phyloP scores from a whole-genome alignment of 2,329 filamentous ascomycete species.

The Cladophialophora chaetospira region DNA sequence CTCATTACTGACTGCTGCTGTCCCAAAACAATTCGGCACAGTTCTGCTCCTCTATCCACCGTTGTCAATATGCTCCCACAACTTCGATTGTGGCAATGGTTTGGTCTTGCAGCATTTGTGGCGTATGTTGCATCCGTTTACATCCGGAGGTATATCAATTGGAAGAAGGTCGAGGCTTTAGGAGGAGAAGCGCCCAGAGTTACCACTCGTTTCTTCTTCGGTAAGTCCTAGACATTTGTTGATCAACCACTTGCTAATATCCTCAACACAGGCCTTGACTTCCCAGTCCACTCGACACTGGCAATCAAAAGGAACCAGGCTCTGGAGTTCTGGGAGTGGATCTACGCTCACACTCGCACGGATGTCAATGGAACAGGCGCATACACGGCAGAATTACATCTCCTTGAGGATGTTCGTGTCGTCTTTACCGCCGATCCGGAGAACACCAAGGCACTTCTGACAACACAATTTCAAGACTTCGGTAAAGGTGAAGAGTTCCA shows the following conservation, averaged over 20 bases:
- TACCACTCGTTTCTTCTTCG: slow-evolving; percentile 26
- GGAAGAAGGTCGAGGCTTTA: slow-evolving; percentile 18
- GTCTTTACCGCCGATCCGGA: slow-evolving; percentile 80
- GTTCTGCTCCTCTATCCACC: background rate
- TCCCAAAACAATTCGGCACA: background rate
- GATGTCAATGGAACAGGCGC: slow-evolving; percentile 17
- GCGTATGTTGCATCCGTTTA: slow-evolving; percentile 21
- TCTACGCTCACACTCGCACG: slow-evolving; percentile 26
- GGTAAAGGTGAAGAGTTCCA: slow-evolving; percentile 75
- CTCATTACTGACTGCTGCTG: background rate
- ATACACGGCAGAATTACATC: slow-evolving; percentile 28
- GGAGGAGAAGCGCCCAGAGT: slow-evolving; percentile 24
- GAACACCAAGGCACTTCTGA: slow-evolving; percentile 89
- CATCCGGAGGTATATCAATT: slow-evolving; percentile 22
- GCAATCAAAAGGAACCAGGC: slow-evolving; percentile 25
- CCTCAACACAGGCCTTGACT: slow-evolving; percentile 25
- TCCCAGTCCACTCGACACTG: slow-evolving; percentile 26
- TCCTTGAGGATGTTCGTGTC: slow-evolving; percentile 48
- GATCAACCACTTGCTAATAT: background rate
- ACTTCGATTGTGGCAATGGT: slow-evolving; percentile 23
- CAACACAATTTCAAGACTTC: slow-evolving; percentile 81
- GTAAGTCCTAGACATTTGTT: slow-evolving; percentile 1
- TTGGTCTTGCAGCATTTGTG: slow-evolving; percentile 6
- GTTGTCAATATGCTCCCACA: slow-evolving; percentile 18
- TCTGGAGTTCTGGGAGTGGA: slow-evolving; percentile 30